phyloP scores from a whole-genome alignment of 352 stramenopile genomes.

The Pythium dissotocum region DNA sequence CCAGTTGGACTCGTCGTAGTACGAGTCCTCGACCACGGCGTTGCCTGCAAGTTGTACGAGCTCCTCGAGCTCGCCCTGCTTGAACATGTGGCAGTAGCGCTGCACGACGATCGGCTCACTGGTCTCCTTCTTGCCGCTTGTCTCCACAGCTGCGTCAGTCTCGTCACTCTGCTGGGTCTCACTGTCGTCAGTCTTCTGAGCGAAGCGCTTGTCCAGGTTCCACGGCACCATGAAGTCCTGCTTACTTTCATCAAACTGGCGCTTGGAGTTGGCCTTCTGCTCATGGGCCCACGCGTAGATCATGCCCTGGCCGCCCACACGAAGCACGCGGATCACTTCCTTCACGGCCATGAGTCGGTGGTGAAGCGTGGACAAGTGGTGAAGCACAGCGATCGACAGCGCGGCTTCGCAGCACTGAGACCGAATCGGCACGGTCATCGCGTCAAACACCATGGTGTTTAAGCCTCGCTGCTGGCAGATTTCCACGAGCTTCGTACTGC shows the following conservation, averaged over 20 bases:
- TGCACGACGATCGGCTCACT: constrained; percentile 62
- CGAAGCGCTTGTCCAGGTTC: constrained; percentile 77
- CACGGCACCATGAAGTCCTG: constrained; percentile 90
- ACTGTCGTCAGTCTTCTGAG: constrained; percentile 1
- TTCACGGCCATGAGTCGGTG: constrained; percentile 75
- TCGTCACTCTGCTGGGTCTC: not conserved
- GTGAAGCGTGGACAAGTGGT: constrained; percentile 76
- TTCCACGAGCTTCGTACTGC: constrained; percentile 57
- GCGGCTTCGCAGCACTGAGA: constrained; percentile 74
- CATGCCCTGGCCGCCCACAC: constrained; percentile 63
- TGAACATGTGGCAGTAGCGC: constrained; percentile 90
- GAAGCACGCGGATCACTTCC: constrained; percentile 75
- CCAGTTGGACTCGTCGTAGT: constrained; percentile 90
- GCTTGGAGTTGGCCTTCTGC: constrained; percentile 73
- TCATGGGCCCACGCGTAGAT: constrained; percentile 90
- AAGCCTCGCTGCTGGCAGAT: constrained; percentile 64
- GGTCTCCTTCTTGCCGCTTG: constrained; percentile 12
- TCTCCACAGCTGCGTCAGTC: constrained; percentile 13
- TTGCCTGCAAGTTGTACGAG: constrained; percentile 64
- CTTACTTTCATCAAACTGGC: constrained; percentile 60
- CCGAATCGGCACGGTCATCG: constrained; percentile 70
- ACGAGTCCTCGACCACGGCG: constrained; percentile 64
- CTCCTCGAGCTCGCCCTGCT: constrained; percentile 76
- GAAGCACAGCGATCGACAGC: constrained; percentile 84
- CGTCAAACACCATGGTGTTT: constrained; percentile 79